phyloP scores from a whole-genome alignment of 495 filamentous ascomycete species.

The Letharia lupina region DNA sequence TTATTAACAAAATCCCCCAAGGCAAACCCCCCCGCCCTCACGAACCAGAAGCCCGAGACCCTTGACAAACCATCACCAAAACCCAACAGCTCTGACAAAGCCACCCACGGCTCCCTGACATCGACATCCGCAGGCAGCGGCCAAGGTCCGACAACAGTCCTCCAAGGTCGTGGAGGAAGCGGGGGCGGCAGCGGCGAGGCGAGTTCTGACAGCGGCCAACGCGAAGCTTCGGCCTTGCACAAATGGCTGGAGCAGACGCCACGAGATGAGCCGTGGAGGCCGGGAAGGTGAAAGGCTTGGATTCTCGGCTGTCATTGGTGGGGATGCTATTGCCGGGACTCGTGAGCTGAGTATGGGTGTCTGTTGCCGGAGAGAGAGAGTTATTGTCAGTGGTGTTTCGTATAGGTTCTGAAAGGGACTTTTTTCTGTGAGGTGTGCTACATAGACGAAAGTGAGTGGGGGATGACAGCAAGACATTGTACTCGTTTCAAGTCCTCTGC shows the following conservation, averaged over 20 bases:
- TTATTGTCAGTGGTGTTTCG: no score
- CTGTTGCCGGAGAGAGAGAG: no score
- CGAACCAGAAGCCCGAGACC: neutral
- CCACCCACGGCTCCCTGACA: neutral
- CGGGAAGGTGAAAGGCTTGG: neutral
- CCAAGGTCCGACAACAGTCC: no score
- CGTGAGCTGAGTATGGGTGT: no score
- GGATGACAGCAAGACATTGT: no score
- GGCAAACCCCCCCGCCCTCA: neutral
- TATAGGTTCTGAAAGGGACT: no score
- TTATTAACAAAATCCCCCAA: neutral
- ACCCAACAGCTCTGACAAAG: neutral
- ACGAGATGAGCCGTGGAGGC: constrained; percentile 1
- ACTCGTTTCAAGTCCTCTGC: no score
- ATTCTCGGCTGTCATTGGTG: neutral
- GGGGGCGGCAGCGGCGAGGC: neutral
- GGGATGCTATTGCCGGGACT: neutral
- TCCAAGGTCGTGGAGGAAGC: neutral
- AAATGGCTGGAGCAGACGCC: constrained; percentile 1
- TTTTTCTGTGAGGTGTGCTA: no score
- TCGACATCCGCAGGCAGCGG: neutral
- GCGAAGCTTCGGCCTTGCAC: neutral
- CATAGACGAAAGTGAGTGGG: no score
- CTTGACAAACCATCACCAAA: neutral
- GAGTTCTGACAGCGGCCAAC: neutral